Conservation (phyloP, 306 rosid species). For the Medicago truncatula region DNA sequence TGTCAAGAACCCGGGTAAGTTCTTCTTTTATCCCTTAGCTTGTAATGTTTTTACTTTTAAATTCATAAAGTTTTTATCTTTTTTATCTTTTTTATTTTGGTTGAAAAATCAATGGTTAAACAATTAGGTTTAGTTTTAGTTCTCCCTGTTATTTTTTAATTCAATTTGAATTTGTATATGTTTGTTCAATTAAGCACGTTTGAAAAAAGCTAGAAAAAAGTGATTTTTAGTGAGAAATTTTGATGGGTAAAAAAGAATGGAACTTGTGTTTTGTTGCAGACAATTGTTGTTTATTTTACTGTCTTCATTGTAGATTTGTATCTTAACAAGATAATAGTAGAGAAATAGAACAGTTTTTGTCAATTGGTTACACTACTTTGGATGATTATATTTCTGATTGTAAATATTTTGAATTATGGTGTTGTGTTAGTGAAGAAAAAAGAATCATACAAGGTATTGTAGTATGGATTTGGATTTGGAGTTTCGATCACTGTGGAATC, state of each 20-base stretch:
- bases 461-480: background rate
- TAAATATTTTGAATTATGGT: conserved; percentile 12
- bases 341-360: background rate
- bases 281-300: background rate
- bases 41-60: conserved; percentile 5
- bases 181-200: conserved; percentile 16
- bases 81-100: background rate
- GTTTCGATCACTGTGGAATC: background rate
- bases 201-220: background rate
- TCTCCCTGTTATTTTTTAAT: background rate
- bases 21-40: background rate
- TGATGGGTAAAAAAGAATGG: conserved; percentile 22
- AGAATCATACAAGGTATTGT: background rate
- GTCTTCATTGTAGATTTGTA: background rate
- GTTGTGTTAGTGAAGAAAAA: conserved; percentile 16
- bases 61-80: background rate
- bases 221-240: conserved; percentile 12
- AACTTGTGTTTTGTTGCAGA: conserved; percentile 23
- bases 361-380: background rate
- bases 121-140: background rate
- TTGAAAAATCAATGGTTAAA: background rate
- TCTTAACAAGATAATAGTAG: background rate
- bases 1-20: conserved; percentile 60
- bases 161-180: conserved; percentile 22
- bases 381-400: conserved; percentile 13